Percentiles rank a stretch among this genome's conserved stretches.
Conservation (phyloP, 2,329 filamentous ascomycete species). For the Ascomycota sp. region DNA sequence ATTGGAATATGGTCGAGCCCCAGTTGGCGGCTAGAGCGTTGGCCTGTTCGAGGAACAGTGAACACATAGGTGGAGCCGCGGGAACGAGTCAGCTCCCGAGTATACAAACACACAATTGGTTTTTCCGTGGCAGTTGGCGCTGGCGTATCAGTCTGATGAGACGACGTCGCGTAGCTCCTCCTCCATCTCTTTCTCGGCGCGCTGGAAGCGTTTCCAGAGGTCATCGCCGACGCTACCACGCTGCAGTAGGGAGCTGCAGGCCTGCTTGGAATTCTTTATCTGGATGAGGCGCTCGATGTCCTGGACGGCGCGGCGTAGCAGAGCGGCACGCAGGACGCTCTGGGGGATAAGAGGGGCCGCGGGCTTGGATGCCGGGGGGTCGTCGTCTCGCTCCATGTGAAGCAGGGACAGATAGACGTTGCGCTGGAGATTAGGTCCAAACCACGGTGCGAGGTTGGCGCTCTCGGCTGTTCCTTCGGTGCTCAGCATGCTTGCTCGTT, state of each 20-base stretch:
- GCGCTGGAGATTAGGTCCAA: constrained; percentile 72
- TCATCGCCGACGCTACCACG: constrained; percentile 90
- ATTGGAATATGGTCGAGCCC: constrained; percentile 93
- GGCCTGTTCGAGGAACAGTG: constrained; percentile 38
- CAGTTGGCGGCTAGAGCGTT: constrained; percentile 77
- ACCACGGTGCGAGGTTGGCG: constrained; percentile 83
- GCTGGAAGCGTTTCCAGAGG: constrained; percentile 76
- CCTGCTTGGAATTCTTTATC: constrained; percentile 72
- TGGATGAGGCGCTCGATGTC: constrained; percentile 85
- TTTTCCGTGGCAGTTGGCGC: too few species aligned
- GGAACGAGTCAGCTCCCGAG: too few species aligned
- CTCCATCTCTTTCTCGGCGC: constrained; percentile 95
- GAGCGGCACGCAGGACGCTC: constrained; percentile 67
- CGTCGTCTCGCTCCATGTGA: constrained; percentile 47
- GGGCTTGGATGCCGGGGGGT: constrained; percentile 33
- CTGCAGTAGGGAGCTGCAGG: constrained; percentile 64
- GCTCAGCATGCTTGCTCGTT: too few species aligned
- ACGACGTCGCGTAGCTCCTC: constrained; percentile 89
- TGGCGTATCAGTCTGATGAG: too few species aligned
- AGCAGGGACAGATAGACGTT: constrained; percentile 88
- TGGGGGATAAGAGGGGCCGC: constrained; percentile 58
- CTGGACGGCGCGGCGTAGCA: constrained; percentile 74
- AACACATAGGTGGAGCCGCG: constrained; percentile 62
- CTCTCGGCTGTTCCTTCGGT: constrained; percentile 43
- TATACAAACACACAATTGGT: too few species aligned